Evolutionary conservation across 2,329 filamentous ascomycete species (phyloP).

Genomic region (Orbilia quercus): DNA sequence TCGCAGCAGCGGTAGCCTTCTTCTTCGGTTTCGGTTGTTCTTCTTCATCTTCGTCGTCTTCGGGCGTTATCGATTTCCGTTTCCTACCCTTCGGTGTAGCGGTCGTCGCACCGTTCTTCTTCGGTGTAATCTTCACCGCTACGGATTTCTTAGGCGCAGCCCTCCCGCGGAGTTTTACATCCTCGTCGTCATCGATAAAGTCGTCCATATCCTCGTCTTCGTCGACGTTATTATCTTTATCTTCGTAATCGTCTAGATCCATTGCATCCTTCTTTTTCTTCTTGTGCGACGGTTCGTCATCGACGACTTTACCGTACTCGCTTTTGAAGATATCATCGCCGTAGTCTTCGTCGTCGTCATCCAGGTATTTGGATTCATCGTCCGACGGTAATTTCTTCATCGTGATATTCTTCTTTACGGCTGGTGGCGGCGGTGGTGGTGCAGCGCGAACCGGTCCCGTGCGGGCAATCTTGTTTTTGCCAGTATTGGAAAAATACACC

Average conservation of each 20-base stretch:
- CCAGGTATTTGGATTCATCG: slow-evolving; percentile 71
- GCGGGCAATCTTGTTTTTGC: slow-evolving; percentile 69
- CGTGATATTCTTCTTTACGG: slow-evolving; percentile 64
- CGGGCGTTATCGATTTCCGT: slow-evolving; percentile 60
- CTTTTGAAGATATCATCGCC: slow-evolving; percentile 88
- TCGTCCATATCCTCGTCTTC: slow-evolving; percentile 64
- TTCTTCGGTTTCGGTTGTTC: slow-evolving; percentile 60
- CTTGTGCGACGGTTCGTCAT: slow-evolving; percentile 77
- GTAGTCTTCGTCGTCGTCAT: slow-evolving; percentile 76
- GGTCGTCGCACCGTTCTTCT: slow-evolving; percentile 17
- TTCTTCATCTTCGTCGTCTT: slow-evolving; percentile 62
- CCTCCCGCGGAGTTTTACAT: slow-evolving; percentile 46
- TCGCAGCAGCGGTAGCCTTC: slow-evolving; percentile 61
- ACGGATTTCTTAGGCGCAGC: slow-evolving; percentile 24
- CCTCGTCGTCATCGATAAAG: slow-evolving; percentile 57
- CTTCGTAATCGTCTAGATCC: slow-evolving; percentile 62
- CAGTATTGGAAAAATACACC: slow-evolving; percentile 71
- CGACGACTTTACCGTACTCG: slow-evolving; percentile 76
- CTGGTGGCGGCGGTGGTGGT: slow-evolving; percentile 63
- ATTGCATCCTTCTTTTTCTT: slow-evolving; percentile 70
- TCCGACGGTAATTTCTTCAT: slow-evolving; percentile 65
- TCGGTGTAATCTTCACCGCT: slow-evolving; percentile 39
- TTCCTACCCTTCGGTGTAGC: slow-evolving; percentile 57
- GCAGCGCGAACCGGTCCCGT: slow-evolving; percentile 63
- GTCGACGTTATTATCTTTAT: slow-evolving; percentile 66